phyloP scores from a whole-genome alignment of 345 rosid genomes.

The Eucalyptus fibrosa region DNA sequence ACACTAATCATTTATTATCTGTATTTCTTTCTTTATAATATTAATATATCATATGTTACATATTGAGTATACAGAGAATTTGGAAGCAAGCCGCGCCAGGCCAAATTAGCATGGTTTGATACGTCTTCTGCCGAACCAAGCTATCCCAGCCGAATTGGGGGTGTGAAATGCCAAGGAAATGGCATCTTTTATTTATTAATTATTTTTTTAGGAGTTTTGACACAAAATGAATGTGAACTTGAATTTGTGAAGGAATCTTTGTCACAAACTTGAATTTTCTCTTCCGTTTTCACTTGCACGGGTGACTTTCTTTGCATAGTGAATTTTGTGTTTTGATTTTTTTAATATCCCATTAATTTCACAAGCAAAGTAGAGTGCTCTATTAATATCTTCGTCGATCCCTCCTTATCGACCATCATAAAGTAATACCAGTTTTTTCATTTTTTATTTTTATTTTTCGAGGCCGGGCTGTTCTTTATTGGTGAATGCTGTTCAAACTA shows the following conservation, averaged over 20 bases:
- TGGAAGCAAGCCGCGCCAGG: too few relatives aligned
- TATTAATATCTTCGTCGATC: background rate
- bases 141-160: background rate
- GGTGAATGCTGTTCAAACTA: background rate
- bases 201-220: background rate
- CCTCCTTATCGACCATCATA: rapidly evolving
- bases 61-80: too few relatives aligned
- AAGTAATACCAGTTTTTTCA: too few relatives aligned
- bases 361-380: background rate
- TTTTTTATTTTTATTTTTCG: background rate
- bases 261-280: background rate
- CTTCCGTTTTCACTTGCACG: background rate
- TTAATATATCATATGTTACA: too few relatives aligned
- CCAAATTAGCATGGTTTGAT: too few relatives aligned
- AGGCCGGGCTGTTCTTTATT: background rate
- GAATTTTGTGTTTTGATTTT: background rate
- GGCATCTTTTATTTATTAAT: background rate
- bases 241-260: background rate
- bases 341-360: background rate
- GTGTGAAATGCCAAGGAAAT: background rate
- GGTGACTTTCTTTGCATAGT: background rate
- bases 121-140: too few relatives aligned
- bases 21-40: background rate
- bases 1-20: background rate
- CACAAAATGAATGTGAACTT: background rate